Evolutionary conservation across 2,329 filamentous ascomycete species (phyloP), one percentile per base, ranked within the genome.

Genomic region (Epichloe baconii): DNA sequence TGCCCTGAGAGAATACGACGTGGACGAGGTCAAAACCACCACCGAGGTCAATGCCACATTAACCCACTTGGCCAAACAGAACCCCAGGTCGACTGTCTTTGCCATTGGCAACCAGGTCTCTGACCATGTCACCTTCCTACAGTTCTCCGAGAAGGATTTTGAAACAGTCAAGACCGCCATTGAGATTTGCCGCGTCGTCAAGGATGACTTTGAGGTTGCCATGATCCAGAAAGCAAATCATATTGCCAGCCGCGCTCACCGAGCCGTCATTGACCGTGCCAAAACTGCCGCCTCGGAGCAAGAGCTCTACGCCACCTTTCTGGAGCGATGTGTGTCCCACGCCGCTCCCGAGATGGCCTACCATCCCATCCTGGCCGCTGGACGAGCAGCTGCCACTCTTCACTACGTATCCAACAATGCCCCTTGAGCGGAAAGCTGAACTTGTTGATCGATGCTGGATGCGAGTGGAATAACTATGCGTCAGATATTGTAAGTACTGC

Each of bases 321-420:
- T 94, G 11, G 82, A 87, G 63, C 75, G 77, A 34, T 94, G 87
- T 64, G 79, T 93, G 53, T 77, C 82, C 48, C 76, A 83, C 54
- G 86, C 86, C 23, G 85, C 85, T 49, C 84, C 82, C 63, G 82
- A 93, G 59, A 88, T 94, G 72, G 84, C 91, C 1, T 97, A 97
- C 68, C 80, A 86, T 57, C 83, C 85, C 54, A 96, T 97, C 61
- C 82, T 93, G 17, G 91, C 88, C 0, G 79, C 80, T 36, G 91
- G 91, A 11, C 77, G 81, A 5, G 83, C 86, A 15, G 90, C 86
- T 0, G 87, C 89, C 5, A 93, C 88, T 1, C 76, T 96, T 36
- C 91, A 96, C 69, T 96, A 96, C 60, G 80, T 88, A 23, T 79
- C 84, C 62, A 95, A 95, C 65, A 75, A 89, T 56, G 76, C 83